Percentiles rank a stretch among this genome's conserved stretches.
phyloP scores from a whole-genome alignment of 2,329 filamentous ascomycete genomes.

The Aspergillus carbonarius region DNA sequence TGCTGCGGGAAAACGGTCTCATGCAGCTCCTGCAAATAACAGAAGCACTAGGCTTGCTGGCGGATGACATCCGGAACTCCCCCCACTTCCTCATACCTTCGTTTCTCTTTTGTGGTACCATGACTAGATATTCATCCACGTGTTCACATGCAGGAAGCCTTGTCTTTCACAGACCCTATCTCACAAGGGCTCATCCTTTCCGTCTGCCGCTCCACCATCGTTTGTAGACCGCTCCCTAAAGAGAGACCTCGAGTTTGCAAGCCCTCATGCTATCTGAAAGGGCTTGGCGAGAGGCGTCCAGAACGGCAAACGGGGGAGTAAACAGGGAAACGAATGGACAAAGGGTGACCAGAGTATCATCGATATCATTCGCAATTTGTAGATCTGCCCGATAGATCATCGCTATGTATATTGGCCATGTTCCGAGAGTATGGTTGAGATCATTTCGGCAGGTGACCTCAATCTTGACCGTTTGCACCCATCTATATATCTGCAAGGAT shows the following conservation, averaged over 20 bases:
- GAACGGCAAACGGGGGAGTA: neutral
- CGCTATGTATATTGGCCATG: no score
- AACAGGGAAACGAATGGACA: neutral
- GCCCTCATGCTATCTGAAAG: neutral
- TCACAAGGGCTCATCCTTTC: neutral
- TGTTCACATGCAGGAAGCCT: neutral
- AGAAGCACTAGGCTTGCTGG: neutral
- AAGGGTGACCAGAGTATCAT: no score
- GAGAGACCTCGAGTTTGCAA: neutral
- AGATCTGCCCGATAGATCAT: no score
- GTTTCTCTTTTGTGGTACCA: neutral
- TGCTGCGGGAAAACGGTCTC: neutral
- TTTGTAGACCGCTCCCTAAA: neutral
- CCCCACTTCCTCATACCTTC: neutral
- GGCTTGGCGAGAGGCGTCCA: neutral
- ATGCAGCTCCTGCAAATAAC: neutral
- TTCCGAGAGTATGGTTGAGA: no score
- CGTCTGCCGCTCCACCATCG: neutral
- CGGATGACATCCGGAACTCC: neutral
- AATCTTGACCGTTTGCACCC: neutral
- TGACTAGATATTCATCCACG: neutral
- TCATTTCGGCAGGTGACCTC: neutral
- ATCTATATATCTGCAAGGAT: neutral
- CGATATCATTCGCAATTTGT: neutral
- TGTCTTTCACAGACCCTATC: neutral